Base-by-base conservation (phyloP, 352 stramenopile species). In the Peronospora tabacina region DNA sequence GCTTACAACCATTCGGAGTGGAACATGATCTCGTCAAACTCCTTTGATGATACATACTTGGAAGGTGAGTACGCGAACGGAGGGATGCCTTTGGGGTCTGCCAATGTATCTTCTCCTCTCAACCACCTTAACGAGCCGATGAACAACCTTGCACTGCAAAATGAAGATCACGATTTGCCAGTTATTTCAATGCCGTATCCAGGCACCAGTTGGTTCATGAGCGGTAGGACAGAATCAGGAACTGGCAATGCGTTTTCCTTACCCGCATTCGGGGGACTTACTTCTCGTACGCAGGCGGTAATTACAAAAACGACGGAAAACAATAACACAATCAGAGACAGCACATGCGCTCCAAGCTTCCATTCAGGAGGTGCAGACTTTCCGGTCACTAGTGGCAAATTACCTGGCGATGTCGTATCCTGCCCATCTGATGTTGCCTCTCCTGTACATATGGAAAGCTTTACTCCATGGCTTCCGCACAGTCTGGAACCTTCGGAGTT, bases 371-470 rank as follows among this genome's bases (percentile, higher is more conserved):
- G 24, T 42, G 22, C 20, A 11, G 37, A 46, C 13, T 68, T 49
- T 47, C 41, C 47, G 1, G 36, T 11, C 26, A 29, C 46, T 7
- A 32, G 41, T 16, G 63, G 33, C 26, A 72, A 66, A 40, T 13
- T 61, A 11, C 19, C 28, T 5, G 38, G 28, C 20, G 47, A 60
- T 38, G 29, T 15, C 8, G 4, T 45, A 16, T 55, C 55, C 13
- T 58, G 48, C n/a, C 46, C 59, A 36, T 54, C 44, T 7, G 53
- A 58, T 37, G 37, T 32, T 1, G 36, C 52, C 13, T 70, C 63
- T 35, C 58, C 66, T 2, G 63, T 62, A 55, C 66, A 72, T 45
- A 68, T 80, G 66, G 66, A 72, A 42, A 55, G n/a, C 24, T 66
- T 80, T 48, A 17, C 55, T 57, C 55, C 64, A 11, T 77, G 67